These are phyloP conservation scores for Delitschia confertaspora DNA, from an alignment of 495 filamentous ascomycete genomes.

Conservation along the genomic window DNA sequence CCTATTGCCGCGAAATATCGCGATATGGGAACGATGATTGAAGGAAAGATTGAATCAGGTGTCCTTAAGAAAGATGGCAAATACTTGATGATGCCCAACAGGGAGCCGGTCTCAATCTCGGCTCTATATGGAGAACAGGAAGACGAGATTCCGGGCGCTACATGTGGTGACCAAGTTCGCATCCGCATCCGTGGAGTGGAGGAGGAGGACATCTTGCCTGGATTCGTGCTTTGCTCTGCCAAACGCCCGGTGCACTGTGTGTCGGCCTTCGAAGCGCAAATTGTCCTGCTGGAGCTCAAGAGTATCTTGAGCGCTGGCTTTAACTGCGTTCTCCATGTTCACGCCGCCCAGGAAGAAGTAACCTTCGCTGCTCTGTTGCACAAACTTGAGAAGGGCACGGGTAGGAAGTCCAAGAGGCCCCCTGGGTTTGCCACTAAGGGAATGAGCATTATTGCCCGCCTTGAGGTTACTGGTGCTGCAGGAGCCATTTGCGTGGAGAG, in stretches of 20 bases:
- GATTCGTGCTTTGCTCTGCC: constrained; percentile 89
- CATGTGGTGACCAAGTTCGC: constrained; percentile 91
- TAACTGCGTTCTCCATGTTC: constrained; percentile 84
- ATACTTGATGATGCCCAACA: constrained; percentile 91
- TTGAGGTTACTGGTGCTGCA: constrained; percentile 77
- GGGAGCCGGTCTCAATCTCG: constrained; percentile 64
- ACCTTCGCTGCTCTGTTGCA: constrained; percentile 80
- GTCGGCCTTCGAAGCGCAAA: constrained; percentile 86
- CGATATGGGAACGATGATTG: constrained; percentile 85
- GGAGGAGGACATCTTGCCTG: constrained; percentile 95
- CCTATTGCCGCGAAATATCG: constrained; percentile 89
- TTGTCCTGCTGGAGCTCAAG: constrained; percentile 90
- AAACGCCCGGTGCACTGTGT: constrained; percentile 91
- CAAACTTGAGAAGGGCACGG: constrained; percentile 94
- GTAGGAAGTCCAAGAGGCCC: constrained; percentile 80
- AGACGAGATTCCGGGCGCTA: constrained; percentile 71
- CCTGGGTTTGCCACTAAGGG: constrained; percentile 89
- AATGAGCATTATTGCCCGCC: constrained; percentile 82
- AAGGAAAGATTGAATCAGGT: constrained; percentile 94
- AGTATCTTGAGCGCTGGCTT: constrained; percentile 83
- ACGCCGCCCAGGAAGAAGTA: constrained; percentile 90
- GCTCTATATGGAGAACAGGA: constrained; percentile 93
- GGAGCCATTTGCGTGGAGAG: constrained; percentile 83
- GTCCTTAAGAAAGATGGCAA: constrained; percentile 76
- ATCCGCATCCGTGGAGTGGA: constrained; percentile 86